phyloP scores from a whole-genome alignment of 129 eudicot species.

The Flaveria ramosissima region DNA sequence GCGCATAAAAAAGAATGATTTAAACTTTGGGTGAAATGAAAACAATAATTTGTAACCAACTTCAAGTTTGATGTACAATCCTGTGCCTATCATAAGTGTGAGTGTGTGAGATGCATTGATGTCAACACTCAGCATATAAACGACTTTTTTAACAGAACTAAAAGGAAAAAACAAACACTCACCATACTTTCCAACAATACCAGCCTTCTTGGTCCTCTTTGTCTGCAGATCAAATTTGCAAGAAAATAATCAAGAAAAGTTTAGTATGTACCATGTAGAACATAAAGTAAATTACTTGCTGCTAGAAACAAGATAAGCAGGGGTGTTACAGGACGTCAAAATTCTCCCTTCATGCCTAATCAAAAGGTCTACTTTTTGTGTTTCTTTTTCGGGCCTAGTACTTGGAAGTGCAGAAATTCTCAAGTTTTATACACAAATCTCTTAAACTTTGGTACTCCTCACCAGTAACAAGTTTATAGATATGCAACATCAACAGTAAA shows the following conservation, averaged over 20 bases:
- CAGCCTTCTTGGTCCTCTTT: conserved; percentile 76
- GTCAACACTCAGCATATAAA: not conserved
- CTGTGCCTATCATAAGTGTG: not conserved
- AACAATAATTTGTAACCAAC: not conserved
- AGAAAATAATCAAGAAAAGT: conserved; percentile 15
- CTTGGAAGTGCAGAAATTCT: not conserved
- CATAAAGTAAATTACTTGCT: no score
- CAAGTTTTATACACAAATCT: not conserved
- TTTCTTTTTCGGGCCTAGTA: no score
- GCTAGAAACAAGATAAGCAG: no score
- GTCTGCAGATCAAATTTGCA: conserved; percentile 42
- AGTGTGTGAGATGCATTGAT: not conserved
- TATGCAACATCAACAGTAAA: not conserved
- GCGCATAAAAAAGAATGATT: no score
- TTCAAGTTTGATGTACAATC: not conserved
- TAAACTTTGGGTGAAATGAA: not conserved
- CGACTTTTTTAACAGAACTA: not conserved
- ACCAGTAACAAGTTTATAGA: not conserved
- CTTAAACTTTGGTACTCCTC: not conserved
- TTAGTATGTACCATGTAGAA: not conserved
- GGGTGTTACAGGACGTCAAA: not conserved
- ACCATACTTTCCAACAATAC: conserved; percentile 74
- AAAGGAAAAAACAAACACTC: conserved; percentile 10
- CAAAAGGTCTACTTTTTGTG: no score
- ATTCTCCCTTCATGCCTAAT: not conserved